A percentile compares a stretch with the other conserved stretches of the same genome.
phyloP scores from a whole-genome alignment of 176 grass and related monocot genomes.

The Ensete ventricosum region DNA sequence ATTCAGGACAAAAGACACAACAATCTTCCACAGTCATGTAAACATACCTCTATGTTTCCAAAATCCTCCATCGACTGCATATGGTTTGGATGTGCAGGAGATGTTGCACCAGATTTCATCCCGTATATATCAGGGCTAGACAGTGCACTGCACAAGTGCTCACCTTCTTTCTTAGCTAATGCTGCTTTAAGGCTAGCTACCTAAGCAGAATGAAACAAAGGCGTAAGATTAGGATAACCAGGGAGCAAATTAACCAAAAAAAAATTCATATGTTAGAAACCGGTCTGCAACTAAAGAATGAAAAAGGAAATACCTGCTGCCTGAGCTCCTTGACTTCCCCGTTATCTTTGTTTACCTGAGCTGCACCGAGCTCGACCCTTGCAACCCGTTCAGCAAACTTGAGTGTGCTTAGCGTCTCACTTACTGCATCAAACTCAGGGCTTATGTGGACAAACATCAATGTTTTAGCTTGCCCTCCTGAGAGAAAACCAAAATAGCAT shows the following conservation, averaged over 20 bases:
- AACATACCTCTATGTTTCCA: slow-evolving; percentile 58
- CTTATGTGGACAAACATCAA: slow-evolving; percentile 96
- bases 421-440: slow-evolving; percentile 46
- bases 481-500: slow-evolving; percentile 2
- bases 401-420: slow-evolving; percentile 74
- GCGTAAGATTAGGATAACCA: not conserved
- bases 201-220: slow-evolving; percentile 18
- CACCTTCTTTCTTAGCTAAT: slow-evolving; percentile 49
- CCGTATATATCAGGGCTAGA: slow-evolving; percentile 51
- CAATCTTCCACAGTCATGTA: not conserved
- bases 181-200: slow-evolving; percentile 66
- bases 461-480: slow-evolving; percentile 94
- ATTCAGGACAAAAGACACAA: not conserved
- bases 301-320: slow-evolving; percentile 46
- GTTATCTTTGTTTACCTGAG: slow-evolving; percentile 63
- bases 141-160: slow-evolving; percentile 34
- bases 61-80: slow-evolving; percentile 95
- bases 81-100: slow-evolving; percentile 29
- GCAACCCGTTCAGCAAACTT: slow-evolving; percentile 87
- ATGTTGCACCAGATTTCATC: slow-evolving; percentile 31
- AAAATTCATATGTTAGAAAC: not conserved
- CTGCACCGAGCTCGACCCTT: slow-evolving; percentile 66
- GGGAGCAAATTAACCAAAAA: not conserved
- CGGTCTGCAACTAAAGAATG: slow-evolving; percentile 11
- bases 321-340: slow-evolving; percentile 71